These are phyloP conservation scores for Gillenia trifoliata DNA, from an alignment of 306 rosid species.

Conservation along the genomic window DNA sequence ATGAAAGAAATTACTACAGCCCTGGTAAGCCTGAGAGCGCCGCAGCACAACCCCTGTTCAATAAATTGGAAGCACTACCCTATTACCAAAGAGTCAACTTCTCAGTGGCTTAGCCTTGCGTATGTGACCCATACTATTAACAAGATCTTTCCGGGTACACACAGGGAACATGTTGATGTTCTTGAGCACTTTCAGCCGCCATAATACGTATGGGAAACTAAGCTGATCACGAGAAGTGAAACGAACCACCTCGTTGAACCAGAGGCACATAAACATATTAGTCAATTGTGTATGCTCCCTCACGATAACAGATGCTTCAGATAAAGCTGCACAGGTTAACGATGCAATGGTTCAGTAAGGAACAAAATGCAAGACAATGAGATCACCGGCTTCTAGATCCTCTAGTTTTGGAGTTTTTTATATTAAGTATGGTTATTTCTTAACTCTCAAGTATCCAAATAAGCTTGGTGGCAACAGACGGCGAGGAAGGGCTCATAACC, in stretches of 20 bases:
- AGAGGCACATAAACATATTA: constrained; percentile 76
- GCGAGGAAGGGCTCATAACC: neutral
- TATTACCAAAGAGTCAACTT: constrained; percentile 16
- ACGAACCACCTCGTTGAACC: constrained; percentile 94
- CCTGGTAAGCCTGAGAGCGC: neutral
- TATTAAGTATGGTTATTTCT: neutral
- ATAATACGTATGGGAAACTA: constrained; percentile 86
- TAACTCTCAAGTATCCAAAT: neutral
- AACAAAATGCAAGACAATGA: neutral
- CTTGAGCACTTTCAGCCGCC: constrained; percentile 69
- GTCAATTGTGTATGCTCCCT: constrained; percentile 67
- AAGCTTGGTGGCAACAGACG: neutral
- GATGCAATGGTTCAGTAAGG: constrained; percentile 1
- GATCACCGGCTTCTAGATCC: neutral
- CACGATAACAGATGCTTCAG: constrained; percentile 86
- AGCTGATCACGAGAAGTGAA: constrained; percentile 96
- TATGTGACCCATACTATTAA: constrained; percentile 92
- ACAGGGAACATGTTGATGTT: constrained; percentile 75
- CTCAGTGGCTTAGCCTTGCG: constrained; percentile 85
- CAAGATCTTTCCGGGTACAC: constrained; percentile 96
- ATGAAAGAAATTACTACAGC: constrained; percentile 7
- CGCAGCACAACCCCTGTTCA: neutral
- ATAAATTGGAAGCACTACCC: neutral
- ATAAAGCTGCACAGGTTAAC: constrained; percentile 59
- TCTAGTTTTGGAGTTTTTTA: neutral